phyloP scores from a whole-genome alignment of 1,284 basidiomycete genomes.

The Apiotrichum akiyoshidainum region DNA sequence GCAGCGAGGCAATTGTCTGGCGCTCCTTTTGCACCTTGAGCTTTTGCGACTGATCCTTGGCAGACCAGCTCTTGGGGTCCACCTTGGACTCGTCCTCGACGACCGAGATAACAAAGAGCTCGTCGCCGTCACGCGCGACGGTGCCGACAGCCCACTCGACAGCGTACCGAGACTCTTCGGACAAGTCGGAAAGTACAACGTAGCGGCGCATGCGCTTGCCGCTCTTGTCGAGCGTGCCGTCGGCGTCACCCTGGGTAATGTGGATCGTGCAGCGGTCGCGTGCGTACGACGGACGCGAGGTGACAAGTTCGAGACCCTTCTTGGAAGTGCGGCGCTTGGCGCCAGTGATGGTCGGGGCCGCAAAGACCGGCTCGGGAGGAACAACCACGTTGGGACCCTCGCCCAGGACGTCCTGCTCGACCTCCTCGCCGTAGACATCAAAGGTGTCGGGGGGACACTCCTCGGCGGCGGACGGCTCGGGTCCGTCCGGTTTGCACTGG shows the following conservation, averaged over 20 bases:
- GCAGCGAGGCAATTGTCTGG: conserved; percentile 80
- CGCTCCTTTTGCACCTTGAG: conserved; percentile 87
- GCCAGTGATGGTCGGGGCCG: conserved; percentile 16
- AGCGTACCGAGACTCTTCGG: conserved; percentile 85
- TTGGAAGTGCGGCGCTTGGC: conserved; percentile 35
- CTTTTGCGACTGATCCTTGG: conserved; percentile 69
- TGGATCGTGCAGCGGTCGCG: conserved; percentile 89
- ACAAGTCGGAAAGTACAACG: conserved; percentile 88
- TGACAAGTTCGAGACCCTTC: conserved; percentile 54
- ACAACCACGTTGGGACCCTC: conserved; percentile 75
- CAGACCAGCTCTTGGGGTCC: conserved; percentile 67
- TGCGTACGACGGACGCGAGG: conserved; percentile 77
- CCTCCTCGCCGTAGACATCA: conserved; percentile 54
- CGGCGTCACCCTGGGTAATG: conserved; percentile 77
- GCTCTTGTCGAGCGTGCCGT: conserved; percentile 55
- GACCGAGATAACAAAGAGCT: conserved; percentile 80
- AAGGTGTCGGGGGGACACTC: conserved; percentile 23
- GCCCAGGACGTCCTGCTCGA: conserved; percentile 49
- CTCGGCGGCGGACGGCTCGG: conserved; percentile 12
- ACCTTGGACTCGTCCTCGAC: conserved; percentile 92
- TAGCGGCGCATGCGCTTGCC: conserved; percentile 68
- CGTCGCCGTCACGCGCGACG: conserved; percentile 89
- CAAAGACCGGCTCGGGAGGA: conserved; percentile 45
- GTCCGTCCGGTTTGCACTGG: conserved; percentile 34
- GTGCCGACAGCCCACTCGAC: conserved; percentile 97